A percentile compares a stretch with the other conserved stretches of the same genome.
Conservation (phyloP, 2,329 filamentous ascomycete species). For the Nemania sp. region DNA sequence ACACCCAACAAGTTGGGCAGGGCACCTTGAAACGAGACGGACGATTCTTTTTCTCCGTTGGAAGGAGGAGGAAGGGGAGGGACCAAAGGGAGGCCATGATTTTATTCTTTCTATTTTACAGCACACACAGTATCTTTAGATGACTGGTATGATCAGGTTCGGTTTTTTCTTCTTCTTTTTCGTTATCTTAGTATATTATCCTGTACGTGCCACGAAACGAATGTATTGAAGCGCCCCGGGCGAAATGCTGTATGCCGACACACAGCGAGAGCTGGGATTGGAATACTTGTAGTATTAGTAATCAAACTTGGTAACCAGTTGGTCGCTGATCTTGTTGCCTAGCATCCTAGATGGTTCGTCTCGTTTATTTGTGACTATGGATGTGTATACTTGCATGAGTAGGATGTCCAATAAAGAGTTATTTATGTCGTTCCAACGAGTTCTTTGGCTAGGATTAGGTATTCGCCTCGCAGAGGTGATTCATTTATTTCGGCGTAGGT, state of each 20-base stretch:
- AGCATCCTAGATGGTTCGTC: background rate
- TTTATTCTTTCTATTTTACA: conserved; percentile 1
- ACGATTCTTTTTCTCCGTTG: background rate
- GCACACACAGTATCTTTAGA: conserved; percentile 12
- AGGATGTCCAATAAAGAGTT: no score
- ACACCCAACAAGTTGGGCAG: no score
- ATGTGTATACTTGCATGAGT: no score
- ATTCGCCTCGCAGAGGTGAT: no score
- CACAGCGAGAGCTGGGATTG: conserved; percentile 3
- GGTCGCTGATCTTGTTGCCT: background rate
- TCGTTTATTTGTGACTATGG: background rate
- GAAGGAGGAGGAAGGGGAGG: no score
- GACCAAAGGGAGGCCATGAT: conserved; percentile 15
- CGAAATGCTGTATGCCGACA: conserved; percentile 5
- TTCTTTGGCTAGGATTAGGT: no score
- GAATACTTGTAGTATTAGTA: conserved; percentile 23
- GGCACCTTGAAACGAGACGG: conserved; percentile 9
- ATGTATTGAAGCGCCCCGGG: conserved; percentile 16
- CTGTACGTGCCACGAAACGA: conserved; percentile 21
- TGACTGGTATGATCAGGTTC: conserved; percentile 6
- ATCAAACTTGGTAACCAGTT: conserved; percentile 13
- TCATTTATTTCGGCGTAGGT: no score
- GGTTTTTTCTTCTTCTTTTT: no score
- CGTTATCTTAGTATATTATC: conserved; percentile 3
- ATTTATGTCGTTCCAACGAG: no score